Evolutionary conservation across 1,284 basidiomycete species (phyloP).

Genomic region (Pseudozyma hubeiensis): DNA sequence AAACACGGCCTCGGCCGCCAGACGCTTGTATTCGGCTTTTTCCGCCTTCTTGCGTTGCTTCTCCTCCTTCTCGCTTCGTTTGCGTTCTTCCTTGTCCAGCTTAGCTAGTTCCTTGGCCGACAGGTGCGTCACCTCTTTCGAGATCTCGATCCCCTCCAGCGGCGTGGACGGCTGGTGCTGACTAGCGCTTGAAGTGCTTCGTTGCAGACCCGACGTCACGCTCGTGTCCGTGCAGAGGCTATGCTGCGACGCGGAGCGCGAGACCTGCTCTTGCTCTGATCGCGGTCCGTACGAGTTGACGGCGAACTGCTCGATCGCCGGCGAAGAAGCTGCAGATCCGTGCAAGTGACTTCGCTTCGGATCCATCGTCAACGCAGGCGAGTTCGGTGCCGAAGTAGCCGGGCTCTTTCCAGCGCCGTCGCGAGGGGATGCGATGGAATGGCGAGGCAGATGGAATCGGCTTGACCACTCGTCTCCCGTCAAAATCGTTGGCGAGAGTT

Average conservation of each 20-base stretch:
- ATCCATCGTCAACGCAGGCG: slow-evolving; percentile 38
- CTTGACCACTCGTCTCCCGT: slow-evolving; percentile 34
- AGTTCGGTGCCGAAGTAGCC: slow-evolving; percentile 24
- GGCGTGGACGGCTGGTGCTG: slow-evolving; percentile 15
- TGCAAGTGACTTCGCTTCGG: slow-evolving; percentile 28
- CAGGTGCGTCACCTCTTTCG: slow-evolving; percentile 38
- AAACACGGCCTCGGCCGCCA: slow-evolving; percentile 50
- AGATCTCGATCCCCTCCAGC: slow-evolving; percentile 28
- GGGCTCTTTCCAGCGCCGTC: slow-evolving; percentile 6
- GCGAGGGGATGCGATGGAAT: slow-evolving; percentile 17
- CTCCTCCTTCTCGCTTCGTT: slow-evolving; percentile 42
- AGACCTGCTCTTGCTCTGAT: slow-evolving; percentile 29
- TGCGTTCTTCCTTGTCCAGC: slow-evolving; percentile 45
- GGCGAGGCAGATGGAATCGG: slow-evolving; percentile 29
- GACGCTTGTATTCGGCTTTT: slow-evolving; percentile 46
- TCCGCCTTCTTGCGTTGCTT: slow-evolving; percentile 49
- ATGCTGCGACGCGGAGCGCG: slow-evolving; percentile 37
- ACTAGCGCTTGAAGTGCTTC: slow-evolving; percentile 16
- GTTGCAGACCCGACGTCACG: slow-evolving; percentile 21
- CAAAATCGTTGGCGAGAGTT: slow-evolving; percentile 19
- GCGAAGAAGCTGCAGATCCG: slow-evolving; percentile 24
- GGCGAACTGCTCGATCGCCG: slow-evolving; percentile 30
- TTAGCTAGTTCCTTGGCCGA: slow-evolving; percentile 42
- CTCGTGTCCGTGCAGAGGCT: slow-evolving; percentile 26
- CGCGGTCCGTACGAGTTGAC: slow-evolving; percentile 47